These are phyloP conservation scores for Millerozyma acaciae DNA, from an alignment of 805 yeast species.

Conservation along the genomic window DNA sequence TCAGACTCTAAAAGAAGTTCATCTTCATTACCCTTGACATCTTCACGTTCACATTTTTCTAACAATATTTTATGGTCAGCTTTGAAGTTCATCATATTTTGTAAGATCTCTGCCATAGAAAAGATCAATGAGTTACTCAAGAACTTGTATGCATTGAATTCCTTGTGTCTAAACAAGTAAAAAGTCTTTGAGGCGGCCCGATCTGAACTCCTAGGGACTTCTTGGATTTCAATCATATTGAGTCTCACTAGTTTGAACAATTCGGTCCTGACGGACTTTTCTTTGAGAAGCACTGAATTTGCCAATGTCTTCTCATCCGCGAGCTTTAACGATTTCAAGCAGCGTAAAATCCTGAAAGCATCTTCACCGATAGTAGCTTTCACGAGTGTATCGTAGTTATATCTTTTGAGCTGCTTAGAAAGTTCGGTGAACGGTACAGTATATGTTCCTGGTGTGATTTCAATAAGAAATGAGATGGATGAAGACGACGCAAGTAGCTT, in stretches of 20 bases:
- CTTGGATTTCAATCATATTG: constrained; percentile 83
- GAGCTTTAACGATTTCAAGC: constrained; percentile 64
- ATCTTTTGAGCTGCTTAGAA: constrained; percentile 41
- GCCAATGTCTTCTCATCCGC: constrained; percentile 84
- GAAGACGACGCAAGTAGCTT: constrained; percentile 55
- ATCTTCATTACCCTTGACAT: constrained; percentile 78
- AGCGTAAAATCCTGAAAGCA: constrained; percentile 70
- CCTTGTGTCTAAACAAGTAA: constrained; percentile 70
- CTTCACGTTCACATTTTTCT: constrained; percentile 82
- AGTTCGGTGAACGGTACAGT: constrained; percentile 61
- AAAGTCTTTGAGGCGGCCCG: constrained; percentile 88
- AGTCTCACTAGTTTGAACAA: constrained; percentile 61
- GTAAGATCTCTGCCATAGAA: constrained; percentile 51
- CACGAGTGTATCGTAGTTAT: constrained; percentile 53
- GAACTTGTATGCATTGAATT: constrained; percentile 27
- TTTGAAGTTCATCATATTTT: constrained; percentile 50
- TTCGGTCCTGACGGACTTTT: constrained; percentile 69
- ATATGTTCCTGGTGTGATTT: constrained; percentile 51
- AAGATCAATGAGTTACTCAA: constrained; percentile 43
- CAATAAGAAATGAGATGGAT: constrained; percentile 55
- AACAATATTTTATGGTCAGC: constrained; percentile 61
- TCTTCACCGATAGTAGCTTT: constrained; percentile 61
- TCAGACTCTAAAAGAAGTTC: constrained; percentile 74
- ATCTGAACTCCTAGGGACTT: constrained; percentile 87
- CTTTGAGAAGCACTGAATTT: constrained; percentile 71